Evolutionary conservation across 345 rosid genomes (phyloP).

Genomic region (Gossypium herbaceum): DNA sequence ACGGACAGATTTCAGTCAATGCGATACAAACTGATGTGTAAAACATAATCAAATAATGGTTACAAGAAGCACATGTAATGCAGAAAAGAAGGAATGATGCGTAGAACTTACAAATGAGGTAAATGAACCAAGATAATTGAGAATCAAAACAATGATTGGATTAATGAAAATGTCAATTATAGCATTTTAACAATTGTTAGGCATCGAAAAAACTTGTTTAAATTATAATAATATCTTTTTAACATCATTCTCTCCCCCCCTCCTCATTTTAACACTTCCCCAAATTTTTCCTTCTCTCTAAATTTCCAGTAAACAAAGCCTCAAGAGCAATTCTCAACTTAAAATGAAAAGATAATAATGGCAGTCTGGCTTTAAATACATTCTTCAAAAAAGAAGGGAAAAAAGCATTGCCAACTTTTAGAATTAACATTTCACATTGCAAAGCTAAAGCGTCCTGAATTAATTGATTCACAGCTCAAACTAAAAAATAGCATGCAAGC

Average conservation of each 20-base stretch:
- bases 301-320: neutral
- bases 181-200: neutral
- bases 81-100: neutral
- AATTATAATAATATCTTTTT: neutral
- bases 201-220: neutral
- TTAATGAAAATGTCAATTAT: neutral
- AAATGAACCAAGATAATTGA: neutral
- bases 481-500: constrained; percentile 1
- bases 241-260: too few relatives aligned
- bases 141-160: neutral
- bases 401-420: neutral
- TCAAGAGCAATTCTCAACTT: neutral
- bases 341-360: neutral
- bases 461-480: too few relatives aligned
- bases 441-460: too few relatives aligned
- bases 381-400: neutral
- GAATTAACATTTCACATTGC: neutral
- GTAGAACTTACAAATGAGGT: neutral
- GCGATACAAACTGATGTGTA: neutral
- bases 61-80: neutral
- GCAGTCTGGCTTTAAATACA: neutral
- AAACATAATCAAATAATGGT: neutral
- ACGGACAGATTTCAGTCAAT: neutral
- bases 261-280: neutral
- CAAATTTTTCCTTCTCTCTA: neutral